Percentiles rank a stretch among this genome's conserved stretches.
phyloP scores from a whole-genome alignment of 2,329 filamentous ascomycete genomes.

The Pseudogymnoascus sp. region DNA sequence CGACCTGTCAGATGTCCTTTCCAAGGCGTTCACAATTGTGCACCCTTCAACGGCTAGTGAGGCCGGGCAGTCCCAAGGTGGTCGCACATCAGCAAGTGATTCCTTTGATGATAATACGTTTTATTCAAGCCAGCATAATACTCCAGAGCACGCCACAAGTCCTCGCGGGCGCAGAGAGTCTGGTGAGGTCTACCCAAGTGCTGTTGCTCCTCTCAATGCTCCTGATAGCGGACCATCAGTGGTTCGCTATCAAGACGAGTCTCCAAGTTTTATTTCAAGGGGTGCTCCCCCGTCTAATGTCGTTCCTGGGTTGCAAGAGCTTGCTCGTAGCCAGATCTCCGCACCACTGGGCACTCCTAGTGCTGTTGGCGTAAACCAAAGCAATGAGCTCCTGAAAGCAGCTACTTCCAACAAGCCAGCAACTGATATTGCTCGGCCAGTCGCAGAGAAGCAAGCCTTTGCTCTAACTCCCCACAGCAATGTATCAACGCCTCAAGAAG shows the following conservation, averaged over 20 bases:
- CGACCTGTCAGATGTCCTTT: slow-evolving; percentile 64
- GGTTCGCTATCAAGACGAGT: slow-evolving; percentile 17
- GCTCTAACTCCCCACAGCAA: background rate
- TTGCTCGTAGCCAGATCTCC: background rate
- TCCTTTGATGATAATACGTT: slow-evolving; percentile 91
- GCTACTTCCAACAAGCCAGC: background rate
- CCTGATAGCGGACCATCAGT: background rate
- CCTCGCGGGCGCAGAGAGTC: slow-evolving; percentile 22
- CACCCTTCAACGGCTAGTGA: slow-evolving; percentile 52
- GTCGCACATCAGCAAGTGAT: slow-evolving; percentile 61
- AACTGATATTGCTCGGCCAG: background rate
- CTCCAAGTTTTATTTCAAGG: slow-evolving; percentile 22
- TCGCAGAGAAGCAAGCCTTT: background rate
- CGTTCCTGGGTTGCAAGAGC: slow-evolving; percentile 3
- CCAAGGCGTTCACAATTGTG: slow-evolving; percentile 62
- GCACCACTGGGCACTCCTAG: background rate
- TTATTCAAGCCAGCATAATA: slow-evolving; percentile 91
- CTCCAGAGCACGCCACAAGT: slow-evolving; percentile 48
- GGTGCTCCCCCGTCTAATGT: slow-evolving; percentile 23
- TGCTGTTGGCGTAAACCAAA: background rate
- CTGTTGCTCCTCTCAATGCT: slow-evolving; percentile 18
- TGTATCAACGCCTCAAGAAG: background rate
- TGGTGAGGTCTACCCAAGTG: slow-evolving; percentile 19
- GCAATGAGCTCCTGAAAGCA: slow-evolving; percentile 1
- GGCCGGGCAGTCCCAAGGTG: slow-evolving; percentile 45